Percentiles rank a stretch among this genome's conserved stretches.
phyloP scores from a whole-genome alignment of 139 green algal species.

The Dunaliella sp. region DNA sequence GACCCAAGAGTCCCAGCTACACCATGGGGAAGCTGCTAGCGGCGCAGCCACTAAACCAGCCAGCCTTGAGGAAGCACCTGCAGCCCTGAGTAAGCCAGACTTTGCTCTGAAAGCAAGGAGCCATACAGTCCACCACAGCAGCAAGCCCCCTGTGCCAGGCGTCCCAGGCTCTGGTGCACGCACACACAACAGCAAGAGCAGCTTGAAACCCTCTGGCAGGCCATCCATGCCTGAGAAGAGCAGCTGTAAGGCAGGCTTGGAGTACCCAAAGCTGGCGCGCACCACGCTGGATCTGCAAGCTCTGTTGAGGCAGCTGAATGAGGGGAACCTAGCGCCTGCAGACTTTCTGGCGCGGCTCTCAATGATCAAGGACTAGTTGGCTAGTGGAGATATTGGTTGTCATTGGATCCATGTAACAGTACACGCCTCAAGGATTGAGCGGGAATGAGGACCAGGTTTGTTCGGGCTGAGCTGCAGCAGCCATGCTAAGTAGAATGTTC shows the following conservation, averaged over 20 bases:
- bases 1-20: no score
- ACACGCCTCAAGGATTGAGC: no score
- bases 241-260: not conserved
- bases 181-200: not conserved
- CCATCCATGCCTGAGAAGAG: not conserved
- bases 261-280: not conserved
- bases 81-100: no score
- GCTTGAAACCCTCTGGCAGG: not conserved
- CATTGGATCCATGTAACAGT: no score
- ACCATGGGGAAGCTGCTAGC: no score
- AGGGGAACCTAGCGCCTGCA: not conserved
- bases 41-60: constrained; percentile 2
- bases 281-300: constrained; percentile 5
- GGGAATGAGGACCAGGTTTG: no score
- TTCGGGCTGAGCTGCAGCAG: no score
- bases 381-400: no score
- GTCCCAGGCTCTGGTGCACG: not conserved
- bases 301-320: constrained; percentile 8
- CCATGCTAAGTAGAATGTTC: no score
- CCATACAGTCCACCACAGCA: no score
- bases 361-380: not conserved
- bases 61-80: no score
- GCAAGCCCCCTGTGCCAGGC: not conserved
- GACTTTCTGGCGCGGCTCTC: not conserved
- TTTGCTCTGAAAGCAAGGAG: no score